These are phyloP conservation scores for Ballota nigra DNA, from an alignment of 257 asterid genomes.

Conservation along the genomic window DNA sequence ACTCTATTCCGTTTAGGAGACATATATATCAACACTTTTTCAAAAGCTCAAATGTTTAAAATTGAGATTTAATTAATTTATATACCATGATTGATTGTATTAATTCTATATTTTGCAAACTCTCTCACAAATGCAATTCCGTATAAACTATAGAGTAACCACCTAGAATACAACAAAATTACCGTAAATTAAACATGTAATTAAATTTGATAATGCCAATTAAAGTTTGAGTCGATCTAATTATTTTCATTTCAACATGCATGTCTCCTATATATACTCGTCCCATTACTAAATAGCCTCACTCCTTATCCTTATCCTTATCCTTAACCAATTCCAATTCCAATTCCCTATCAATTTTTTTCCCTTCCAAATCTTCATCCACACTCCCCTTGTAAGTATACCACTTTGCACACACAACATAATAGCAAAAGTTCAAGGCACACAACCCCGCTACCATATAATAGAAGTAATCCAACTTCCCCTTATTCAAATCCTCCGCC, in stretches of 20 bases:
- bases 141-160: no score
- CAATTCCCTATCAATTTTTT: neutral
- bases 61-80: no score
- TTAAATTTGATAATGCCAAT: no score
- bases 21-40: no score
- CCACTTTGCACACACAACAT: conserved; percentile 68
- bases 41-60: no score
- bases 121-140: no score
- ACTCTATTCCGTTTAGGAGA: no score
- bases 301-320: no score
- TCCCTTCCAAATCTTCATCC: conserved; percentile 46
- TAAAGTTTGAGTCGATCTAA: neutral
- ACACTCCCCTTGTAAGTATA: conserved; percentile 71
- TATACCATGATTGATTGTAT: no score
- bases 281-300: neutral
- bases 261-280: neutral
- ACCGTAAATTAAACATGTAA: no score
- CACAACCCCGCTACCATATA: conserved; percentile 53
- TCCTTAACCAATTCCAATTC: neutral
- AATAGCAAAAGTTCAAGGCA: conserved; percentile 48
- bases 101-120: no score
- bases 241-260: neutral
- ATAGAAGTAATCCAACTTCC: conserved; percentile 75
- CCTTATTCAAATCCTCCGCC: conserved; percentile 85
- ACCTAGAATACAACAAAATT: no score